Base-by-base conservation (phyloP, 306 rosid species). In the Quercus rubra region DNA sequence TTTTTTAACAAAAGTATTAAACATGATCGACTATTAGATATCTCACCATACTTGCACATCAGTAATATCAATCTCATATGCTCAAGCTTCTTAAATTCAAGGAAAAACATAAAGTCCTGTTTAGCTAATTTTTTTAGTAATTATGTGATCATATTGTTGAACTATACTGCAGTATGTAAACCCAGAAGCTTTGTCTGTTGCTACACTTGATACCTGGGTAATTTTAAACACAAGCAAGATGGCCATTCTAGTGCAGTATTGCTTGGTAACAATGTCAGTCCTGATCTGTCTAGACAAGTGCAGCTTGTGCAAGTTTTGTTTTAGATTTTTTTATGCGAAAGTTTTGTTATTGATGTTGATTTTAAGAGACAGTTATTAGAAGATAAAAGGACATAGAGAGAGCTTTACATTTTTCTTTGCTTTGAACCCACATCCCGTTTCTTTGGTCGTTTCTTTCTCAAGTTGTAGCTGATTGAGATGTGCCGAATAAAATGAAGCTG, bases 401-500 rank as follows among this genome's bases (percentile, higher is more conserved):
- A 75, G 64, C 13, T 81, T 52, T 84, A 94, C 97, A 73, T 83
- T 55, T 64, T 77, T 31, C 62, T 78, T 81, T 73, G 79, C 86
- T 87, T 83, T 55, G 58, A 66, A 66, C 70, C 77, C 70, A 25
- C 63, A 80, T 6, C 25, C 54, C 75, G 38, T 75, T 85, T 92
- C 86, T 85, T 87, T 27, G 80, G 66, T 62, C 71, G 77, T 82
- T 78, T 91, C 80, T 77, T 86, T 55, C 81, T 77, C 78, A 75
- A 41, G 83, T 77, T 87, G 85, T 85, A 80, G 89, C 68, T 55
- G 71, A 80, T 76, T 74, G 97, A 88, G 74, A 90, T 84, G 76
- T 92, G 97, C 80, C 82, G 90, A 41, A 87, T 73, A 75, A 94
- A 94, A 54, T 61, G 85, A 80, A 94, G 99, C 97, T 92, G 85